phyloP scores from a whole-genome alignment of 805 yeast species.

The Metschnikowia bowlesiae region DNA sequence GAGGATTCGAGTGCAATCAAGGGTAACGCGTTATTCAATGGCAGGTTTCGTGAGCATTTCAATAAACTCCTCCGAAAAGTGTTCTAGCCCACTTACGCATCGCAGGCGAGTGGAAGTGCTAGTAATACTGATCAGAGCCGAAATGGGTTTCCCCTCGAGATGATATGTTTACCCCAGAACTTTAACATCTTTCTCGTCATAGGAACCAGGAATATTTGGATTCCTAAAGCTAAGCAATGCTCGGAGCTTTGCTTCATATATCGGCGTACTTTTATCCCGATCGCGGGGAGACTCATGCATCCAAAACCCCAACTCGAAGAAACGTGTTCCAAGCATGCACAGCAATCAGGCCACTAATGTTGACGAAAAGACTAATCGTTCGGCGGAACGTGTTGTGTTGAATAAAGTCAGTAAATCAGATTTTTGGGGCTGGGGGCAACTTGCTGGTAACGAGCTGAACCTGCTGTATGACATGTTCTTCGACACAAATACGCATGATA shows the following conservation, averaged over 20 bases:
- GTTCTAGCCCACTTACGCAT: constrained; percentile 69
- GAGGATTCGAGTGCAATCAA: constrained; percentile 15
- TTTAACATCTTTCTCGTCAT: not conserved
- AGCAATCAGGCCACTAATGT: not conserved
- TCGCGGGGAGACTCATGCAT: not conserved
- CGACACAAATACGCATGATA: not conserved
- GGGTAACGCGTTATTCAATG: constrained; percentile 11
- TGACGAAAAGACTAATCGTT: not conserved
- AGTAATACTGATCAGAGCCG: constrained; percentile 30
- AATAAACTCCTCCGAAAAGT: constrained; percentile 36
- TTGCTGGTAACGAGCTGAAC: not conserved
- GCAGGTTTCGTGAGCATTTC: constrained; percentile 18
- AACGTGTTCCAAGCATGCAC: not conserved
- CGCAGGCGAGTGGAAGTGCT: constrained; percentile 76
- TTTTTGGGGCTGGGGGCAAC: not conserved
- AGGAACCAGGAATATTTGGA: not conserved
- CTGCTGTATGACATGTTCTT: not conserved
- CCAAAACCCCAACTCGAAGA: not conserved
- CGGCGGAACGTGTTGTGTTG: not conserved
- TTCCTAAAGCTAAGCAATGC: too few relatives aligned
- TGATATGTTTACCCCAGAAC: constrained; percentile 26
- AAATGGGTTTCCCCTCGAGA: constrained; percentile 61
- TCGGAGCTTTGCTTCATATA: too few relatives aligned
- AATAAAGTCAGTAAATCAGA: not conserved
- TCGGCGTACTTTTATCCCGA: not conserved